Percentiles rank a stretch among this genome's conserved stretches.
phyloP scores from a whole-genome alignment of 2,329 filamentous ascomycete species.

The Alternaria sp. region DNA sequence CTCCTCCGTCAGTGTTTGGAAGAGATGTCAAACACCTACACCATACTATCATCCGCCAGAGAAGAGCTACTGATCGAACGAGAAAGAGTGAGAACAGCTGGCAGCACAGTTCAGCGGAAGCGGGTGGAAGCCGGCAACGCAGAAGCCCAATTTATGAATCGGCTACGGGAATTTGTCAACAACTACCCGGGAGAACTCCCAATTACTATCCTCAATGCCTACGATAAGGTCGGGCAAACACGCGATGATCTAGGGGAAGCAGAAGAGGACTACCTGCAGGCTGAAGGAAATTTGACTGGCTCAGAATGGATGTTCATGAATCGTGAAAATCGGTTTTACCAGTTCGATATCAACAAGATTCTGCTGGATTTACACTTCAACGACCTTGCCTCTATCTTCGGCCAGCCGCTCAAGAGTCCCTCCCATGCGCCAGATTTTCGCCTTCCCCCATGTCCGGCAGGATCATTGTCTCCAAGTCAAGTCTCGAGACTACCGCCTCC shows the following conservation, averaged over 20 bases:
- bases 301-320: conserved; percentile 32
- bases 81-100: not conserved
- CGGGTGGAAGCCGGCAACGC: conserved; percentile 5
- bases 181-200: not conserved
- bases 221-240: conserved; percentile 12
- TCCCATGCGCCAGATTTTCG: not conserved
- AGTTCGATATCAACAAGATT: conserved; percentile 22
- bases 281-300: conserved; percentile 25
- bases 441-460: not conserved
- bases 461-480: not conserved
- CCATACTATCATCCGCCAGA: conserved; percentile 8
- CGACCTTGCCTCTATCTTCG: not conserved
- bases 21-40: conserved; percentile 10
- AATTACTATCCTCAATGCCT: not conserved
- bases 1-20: not conserved
- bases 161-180: not conserved
- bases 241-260: conserved; percentile 27
- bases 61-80: conserved; percentile 15
- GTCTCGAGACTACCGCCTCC: not conserved
- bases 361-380: not conserved
- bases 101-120: conserved; percentile 1
- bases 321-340: conserved; percentile 32
- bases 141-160: conserved; percentile 7
- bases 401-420: not conserved
- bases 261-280: conserved; percentile 31